These are phyloP conservation scores for Colletotrichum lupini DNA, from an alignment of 2,329 filamentous ascomycete species.

Conservation along the genomic window DNA sequence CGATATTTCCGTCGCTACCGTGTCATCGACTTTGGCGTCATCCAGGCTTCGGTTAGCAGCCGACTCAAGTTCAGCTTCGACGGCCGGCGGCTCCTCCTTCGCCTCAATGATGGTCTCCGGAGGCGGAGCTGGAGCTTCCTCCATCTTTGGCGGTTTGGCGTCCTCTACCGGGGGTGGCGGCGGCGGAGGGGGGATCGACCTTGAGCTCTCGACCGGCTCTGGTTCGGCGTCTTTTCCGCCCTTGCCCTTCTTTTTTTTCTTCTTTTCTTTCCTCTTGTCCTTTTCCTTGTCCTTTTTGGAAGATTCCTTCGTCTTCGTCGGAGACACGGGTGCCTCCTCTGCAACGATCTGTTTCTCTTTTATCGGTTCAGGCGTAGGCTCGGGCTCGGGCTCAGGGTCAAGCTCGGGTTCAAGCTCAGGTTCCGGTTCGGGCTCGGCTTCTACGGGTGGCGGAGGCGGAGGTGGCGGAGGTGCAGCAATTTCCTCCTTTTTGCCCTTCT, in stretches of 20 bases:
- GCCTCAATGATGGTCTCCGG: neutral
- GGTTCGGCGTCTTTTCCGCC: slow-evolving; percentile 26
- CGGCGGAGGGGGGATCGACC: slow-evolving; percentile 1
- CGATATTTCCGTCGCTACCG: too few species aligned
- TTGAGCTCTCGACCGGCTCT: slow-evolving; percentile 5
- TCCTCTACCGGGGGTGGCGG: slow-evolving; percentile 3
- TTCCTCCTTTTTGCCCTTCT: slow-evolving; percentile 27
- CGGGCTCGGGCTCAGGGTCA: neutral
- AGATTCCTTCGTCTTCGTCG: slow-evolving; percentile 18
- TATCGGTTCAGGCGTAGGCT: slow-evolving; percentile 3
- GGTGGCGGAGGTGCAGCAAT: neutral
- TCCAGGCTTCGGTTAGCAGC: neutral
- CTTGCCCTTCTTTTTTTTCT: slow-evolving; percentile 36
- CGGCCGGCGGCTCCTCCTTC: neutral
- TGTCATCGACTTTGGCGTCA: neutral
- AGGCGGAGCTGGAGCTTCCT: slow-evolving; percentile 5
- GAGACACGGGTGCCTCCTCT: slow-evolving; percentile 2
- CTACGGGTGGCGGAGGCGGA: slow-evolving; percentile 4
- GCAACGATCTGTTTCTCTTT: neutral
- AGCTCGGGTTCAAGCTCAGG: slow-evolving; percentile 9
- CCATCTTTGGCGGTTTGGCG: slow-evolving; percentile 19
- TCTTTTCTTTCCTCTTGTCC: slow-evolving; percentile 33
- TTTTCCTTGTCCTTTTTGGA: slow-evolving; percentile 31
- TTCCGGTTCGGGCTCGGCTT: slow-evolving; percentile 5
- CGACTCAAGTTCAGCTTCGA: neutral